These are phyloP conservation scores for Coniosporium apollinis DNA, from an alignment of 495 filamentous ascomycete species.

Conservation along the genomic window DNA sequence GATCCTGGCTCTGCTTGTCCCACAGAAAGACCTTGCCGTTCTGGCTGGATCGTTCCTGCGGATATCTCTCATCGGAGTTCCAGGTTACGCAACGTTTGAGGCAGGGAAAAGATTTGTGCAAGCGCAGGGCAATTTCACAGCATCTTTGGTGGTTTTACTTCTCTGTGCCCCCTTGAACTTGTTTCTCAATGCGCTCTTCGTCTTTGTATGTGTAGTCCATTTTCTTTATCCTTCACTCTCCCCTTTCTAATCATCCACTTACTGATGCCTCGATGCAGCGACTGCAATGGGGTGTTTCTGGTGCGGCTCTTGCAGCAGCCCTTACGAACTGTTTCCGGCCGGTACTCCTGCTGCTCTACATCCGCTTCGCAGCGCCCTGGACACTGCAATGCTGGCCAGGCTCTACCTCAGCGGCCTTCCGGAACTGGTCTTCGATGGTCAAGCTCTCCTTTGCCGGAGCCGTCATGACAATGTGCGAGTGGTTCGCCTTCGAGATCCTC, in stretches of 20 bases:
- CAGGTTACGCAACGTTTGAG: conserved; percentile 15
- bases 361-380: conserved; percentile 2
- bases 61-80: conserved; percentile 11
- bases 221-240: no score
- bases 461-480: conserved; percentile 15
- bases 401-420: conserved; percentile 6
- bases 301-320: conserved; percentile 12
- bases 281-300: conserved; percentile 10
- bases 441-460: conserved; percentile 13
- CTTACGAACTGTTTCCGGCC: conserved; percentile 12
- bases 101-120: conserved; percentile 17
- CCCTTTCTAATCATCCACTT: not conserved
- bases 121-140: conserved; percentile 16
- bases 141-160: conserved; percentile 11
- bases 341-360: conserved; percentile 9
- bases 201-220: no score
- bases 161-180: conserved; percentile 13
- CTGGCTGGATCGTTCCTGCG: conserved; percentile 12
- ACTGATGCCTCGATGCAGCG: no score
- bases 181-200: conserved; percentile 14
- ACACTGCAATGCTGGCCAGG: conserved; percentile 14
- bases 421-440: conserved; percentile 17
- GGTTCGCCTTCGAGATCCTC: conserved; percentile 16
- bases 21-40: conserved; percentile 9
- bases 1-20: conserved; percentile 11